Evolutionary conservation across 2,329 filamentous ascomycete genomes (phyloP), one percentile per base, ranked within the genome.

Genomic region (Calonectria montana): DNA sequence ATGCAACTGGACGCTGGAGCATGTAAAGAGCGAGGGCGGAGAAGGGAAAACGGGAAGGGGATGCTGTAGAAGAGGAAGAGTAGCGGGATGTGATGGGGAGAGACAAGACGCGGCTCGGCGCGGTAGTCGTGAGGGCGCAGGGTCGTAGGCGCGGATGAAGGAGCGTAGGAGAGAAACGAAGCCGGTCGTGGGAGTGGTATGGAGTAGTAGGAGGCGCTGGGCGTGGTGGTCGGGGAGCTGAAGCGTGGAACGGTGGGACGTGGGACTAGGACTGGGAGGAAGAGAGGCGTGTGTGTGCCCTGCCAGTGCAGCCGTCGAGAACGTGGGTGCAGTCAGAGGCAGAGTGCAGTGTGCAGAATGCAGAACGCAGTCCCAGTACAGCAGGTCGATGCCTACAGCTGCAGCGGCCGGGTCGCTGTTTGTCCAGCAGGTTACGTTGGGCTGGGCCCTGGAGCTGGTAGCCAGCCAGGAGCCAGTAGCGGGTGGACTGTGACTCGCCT

Each of bases 81-180:
- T 55, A 70, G 65, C 53, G 47, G 57, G 72, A 74, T 61, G 66
- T 72, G 74, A 76, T 74, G 67, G 73, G 68, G 70, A 69, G 67
- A 67, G 71, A 74, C 68, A 67, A 70, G 71, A 74, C 76, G 78
- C 77, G 72, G 77, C 77, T 72, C 77, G 73, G 76, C 77, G 77
- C 77, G 75, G 76, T 69, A 74, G 71, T 71, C 72, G 76, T 70
- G 76, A 73, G 53, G 70, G 70, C 65, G 48, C 69, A 71, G 62
- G 62, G 55, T 62, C 62, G 70, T 72, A 55, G 65, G 62, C 65
- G 72, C 53, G 50, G 65, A 67, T 74, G 78, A 79, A 79, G 75
- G 77, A 79, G 78, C 76, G 78, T 79, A 73, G 69, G 73, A 78
- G 73, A 77, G 73, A 76, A 73, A 79, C 76, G 78, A 79, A 76